Evolutionary conservation across 495 filamentous ascomycete species (phyloP), one percentile per base, ranked within the genome.

Genomic region (Lophiotrema nucula): DNA sequence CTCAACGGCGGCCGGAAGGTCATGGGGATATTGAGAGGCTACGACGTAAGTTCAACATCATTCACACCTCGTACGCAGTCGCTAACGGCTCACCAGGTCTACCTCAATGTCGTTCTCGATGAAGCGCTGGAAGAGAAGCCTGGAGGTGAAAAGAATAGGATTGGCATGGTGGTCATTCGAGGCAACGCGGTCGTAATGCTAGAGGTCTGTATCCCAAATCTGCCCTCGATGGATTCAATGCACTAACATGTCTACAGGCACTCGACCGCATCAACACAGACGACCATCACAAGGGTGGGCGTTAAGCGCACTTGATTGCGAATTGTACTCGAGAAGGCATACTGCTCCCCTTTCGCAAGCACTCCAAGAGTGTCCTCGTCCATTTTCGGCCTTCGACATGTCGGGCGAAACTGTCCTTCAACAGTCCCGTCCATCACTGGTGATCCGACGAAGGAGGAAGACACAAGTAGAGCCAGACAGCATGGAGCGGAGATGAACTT

Each of bases 1-100:
- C 77, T 98, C 59, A 97, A 98, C 77, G 93, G 95, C 70, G 92
- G 89, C 74, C 88, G 93, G 69, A 96, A 95, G 77, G 95, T 98
- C 63, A 88, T 96, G 72, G 93, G 93, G 62, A 83, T 96, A 35
- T 81, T 98, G 41, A 81, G 93, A 64, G 93, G 93, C 56, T 98
- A 97, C 73, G 93, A 98, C 85, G 93, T 97, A 75, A 48, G 49
- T 54, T 3, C 16, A 2, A 22, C 24, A 10, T 47, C 15, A 2
- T 31, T 26, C 23, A 15, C 31, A 5, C 19, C 4, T 41, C 16
- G 18, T 10, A 15, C 2, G 21, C n/a, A 21, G 2, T 18, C 35
- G 23, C 26, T 8, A 15, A 18, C 18, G 37, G 42, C 46, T 22
- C 35, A 25, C 11, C 70, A 98, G 93, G 91, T 97, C 49, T 98